Conservation (phyloP, 2,329 filamentous ascomycete genomes). For the Fusarium guadeloupense region DNA sequence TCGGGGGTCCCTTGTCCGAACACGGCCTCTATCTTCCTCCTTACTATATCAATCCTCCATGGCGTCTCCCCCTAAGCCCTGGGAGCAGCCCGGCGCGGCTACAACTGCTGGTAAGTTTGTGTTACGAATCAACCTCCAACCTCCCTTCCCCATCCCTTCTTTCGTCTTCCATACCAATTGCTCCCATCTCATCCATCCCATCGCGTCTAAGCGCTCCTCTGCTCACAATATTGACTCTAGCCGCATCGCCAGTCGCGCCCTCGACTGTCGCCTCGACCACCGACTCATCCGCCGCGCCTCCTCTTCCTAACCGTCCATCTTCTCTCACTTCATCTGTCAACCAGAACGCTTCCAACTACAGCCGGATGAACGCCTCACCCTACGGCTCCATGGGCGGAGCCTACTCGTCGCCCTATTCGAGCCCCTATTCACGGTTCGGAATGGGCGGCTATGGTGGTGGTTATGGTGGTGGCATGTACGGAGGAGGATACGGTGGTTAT, state of each 20-base stretch:
- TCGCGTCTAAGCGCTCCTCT: slow-evolving; percentile 38
- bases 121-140: slow-evolving; percentile 7
- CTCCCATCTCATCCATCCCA: not conserved
- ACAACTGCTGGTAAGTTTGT: slow-evolving; percentile 61
- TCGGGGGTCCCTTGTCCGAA: slow-evolving; percentile 13
- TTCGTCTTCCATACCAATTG: not conserved
- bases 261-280: slow-evolving; percentile 51
- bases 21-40: slow-evolving; percentile 7
- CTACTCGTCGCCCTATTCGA: slow-evolving; percentile 53
- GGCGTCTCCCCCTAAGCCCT: slow-evolving; percentile 94
- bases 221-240: slow-evolving; percentile 32
- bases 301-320: slow-evolving; percentile 82
- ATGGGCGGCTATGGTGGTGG: slow-evolving; percentile 23
- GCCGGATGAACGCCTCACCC: slow-evolving; percentile 65
- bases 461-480: slow-evolving; percentile 36
- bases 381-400: slow-evolving; percentile 57
- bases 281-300: slow-evolving; percentile 62
- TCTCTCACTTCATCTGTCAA: slow-evolving; percentile 83
- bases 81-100: slow-evolving; percentile 82
- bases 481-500: slow-evolving; percentile 50
- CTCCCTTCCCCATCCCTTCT: slow-evolving; percentile 1
- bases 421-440: slow-evolving; percentile 56
- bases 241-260: slow-evolving; percentile 55
- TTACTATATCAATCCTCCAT: slow-evolving; percentile 49
- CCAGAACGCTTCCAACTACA: slow-evolving; percentile 87